Evolutionary conservation across 768 basidiomycete genomes (phyloP), one percentile per base, ranked within the genome.

Genomic region (Cystofilobasidium ferigula): DNA sequence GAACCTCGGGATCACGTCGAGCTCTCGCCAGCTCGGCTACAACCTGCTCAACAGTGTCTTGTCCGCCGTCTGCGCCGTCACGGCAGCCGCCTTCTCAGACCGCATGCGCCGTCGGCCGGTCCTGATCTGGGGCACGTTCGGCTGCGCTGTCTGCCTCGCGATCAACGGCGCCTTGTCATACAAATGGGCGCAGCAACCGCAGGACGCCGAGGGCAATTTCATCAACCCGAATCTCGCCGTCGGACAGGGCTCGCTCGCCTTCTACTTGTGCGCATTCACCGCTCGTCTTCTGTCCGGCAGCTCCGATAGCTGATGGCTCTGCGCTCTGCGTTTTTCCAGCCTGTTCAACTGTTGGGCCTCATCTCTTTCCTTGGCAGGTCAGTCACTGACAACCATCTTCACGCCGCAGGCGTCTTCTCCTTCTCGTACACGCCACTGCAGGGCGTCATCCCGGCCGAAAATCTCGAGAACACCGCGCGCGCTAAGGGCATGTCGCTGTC

Each of bases 401-500:
- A n/a, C n/a, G n/a, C n/a, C n/a, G n/a, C n/a, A n/a, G 56, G 54
- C 42, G 68, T 81, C 61, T 83, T 77, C 73, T 80, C 79, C 40
- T 78, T 82, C 64, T 77, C 82, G 26, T 84, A 84, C 71, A 82
- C 83, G 6, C 83, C 83, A 13, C 78, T 85, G 30, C 84, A 84
- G 57, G 57, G 57, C 22, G 32, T 57, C 57, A 35, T 82, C 83
- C 67, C 81, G 5, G 79, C 80, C 24, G 83, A 84, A 69, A 81
- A 80, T 70, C 74, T 84, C 22, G 77, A 80, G 62, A 82, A 81
- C 60, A 83, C 81, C 47, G 80, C 82, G 35, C 79, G 83, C 51
- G 83, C 83, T 7, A 84, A 84, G 72, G 83, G 83, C 64, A 82
- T 85, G 78, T 82, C 82, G 5, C 71, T 81, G 75, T 83, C 76